phyloP scores from a whole-genome alignment of 805 yeast species.

The Lipomyces lipofer region DNA sequence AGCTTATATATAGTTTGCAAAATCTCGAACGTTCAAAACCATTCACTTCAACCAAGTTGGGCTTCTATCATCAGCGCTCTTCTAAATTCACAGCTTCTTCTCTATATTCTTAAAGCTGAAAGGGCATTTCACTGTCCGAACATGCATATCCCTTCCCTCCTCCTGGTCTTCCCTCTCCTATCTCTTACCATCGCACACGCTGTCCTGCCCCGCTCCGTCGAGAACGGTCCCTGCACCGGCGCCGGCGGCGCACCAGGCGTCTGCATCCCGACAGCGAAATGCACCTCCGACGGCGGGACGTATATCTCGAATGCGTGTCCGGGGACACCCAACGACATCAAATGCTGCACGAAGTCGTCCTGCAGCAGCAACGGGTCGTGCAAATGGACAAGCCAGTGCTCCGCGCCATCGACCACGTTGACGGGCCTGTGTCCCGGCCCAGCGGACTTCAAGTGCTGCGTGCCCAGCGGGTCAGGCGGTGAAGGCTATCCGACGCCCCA shows the following conservation, averaged over 20 bases:
- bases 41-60: neutral
- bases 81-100: neutral
- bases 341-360: neutral
- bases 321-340: neutral
- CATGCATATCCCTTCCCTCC: neutral
- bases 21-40: neutral
- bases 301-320: neutral
- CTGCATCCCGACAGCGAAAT: neutral
- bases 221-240: neutral
- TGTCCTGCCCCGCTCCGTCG: neutral
- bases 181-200: neutral
- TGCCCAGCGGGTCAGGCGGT: neutral
- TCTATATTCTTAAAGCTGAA: neutral
- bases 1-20: neutral
- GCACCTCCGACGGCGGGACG: neutral
- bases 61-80: too few species aligned
- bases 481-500: neutral
- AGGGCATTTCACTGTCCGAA: neutral
- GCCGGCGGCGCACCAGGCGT: neutral
- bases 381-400: neutral
- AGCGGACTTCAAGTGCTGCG: neutral
- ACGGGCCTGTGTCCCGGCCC: neutral
- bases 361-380: neutral
- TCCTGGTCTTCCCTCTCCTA: neutral
- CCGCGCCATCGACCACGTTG: neutral